These are phyloP conservation scores for Penicillium arizonense DNA, from an alignment of 495 filamentous ascomycete species.

Conservation along the genomic window DNA sequence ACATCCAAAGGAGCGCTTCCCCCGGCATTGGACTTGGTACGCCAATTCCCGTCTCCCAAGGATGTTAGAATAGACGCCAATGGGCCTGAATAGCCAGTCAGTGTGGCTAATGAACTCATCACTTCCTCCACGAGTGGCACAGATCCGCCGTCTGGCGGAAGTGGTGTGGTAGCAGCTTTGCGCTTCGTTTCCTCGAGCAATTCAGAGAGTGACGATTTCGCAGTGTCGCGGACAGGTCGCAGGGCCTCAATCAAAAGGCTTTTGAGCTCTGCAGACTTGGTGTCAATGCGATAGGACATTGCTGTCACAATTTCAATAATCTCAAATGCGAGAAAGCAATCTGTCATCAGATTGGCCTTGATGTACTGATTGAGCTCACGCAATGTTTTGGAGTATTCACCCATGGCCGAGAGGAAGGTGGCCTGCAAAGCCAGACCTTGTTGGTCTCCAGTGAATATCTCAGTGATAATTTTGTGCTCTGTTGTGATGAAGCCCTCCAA, in stretches of 20 bases:
- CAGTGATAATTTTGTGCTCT: conserved; percentile 85
- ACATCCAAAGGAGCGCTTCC: conserved; percentile 77
- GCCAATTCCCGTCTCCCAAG: conserved; percentile 91
- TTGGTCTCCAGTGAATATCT: conserved; percentile 79
- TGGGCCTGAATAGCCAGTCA: conserved; percentile 85
- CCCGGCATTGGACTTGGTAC: conserved; percentile 53
- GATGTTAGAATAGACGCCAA: conserved; percentile 88
- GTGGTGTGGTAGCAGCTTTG: conserved; percentile 55
- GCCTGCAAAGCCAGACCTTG: conserved; percentile 74
- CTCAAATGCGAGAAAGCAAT: conserved; percentile 95
- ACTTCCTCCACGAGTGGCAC: conserved; percentile 77
- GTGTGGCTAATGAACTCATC: conserved; percentile 81
- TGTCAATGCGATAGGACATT: conserved; percentile 75
- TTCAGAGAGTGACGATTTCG: conserved; percentile 78
- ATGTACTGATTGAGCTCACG: conserved; percentile 89
- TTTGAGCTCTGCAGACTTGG: conserved; percentile 82
- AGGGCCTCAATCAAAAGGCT: conserved; percentile 77
- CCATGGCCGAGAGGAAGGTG: conserved; percentile 72
- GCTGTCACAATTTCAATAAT: conserved; percentile 88
- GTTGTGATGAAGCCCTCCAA: conserved; percentile 82
- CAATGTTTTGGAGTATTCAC: conserved; percentile 81
- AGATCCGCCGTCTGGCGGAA: conserved; percentile 77
- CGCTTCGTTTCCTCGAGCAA: conserved; percentile 84
- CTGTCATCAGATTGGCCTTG: conserved; percentile 78
- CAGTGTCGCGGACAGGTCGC: conserved; percentile 87